Evolutionary conservation across 768 basidiomycete genomes (phyloP).

Genomic region (Rhodosporidiobolus sp.): DNA sequence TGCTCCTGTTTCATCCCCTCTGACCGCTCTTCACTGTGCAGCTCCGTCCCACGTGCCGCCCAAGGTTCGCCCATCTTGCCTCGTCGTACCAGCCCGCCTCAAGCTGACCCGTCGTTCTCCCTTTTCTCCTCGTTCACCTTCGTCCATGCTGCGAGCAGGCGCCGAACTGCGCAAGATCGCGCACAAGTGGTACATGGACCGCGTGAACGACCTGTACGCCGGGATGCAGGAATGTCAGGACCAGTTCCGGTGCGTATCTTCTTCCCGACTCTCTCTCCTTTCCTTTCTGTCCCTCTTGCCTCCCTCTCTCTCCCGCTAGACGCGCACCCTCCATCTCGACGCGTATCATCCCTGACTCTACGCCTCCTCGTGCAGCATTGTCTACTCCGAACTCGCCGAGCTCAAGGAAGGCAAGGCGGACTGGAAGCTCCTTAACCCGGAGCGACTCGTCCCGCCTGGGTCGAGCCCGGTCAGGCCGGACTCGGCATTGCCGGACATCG

Average conservation of each 20-base stretch:
- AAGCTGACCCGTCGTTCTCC: neutral
- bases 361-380: constrained; percentile 11
- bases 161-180: constrained; percentile 30
- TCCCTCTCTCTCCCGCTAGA: neutral
- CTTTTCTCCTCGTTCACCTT: neutral
- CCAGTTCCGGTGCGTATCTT: constrained; percentile 30
- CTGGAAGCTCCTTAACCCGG: constrained; percentile 17
- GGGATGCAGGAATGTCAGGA: constrained; percentile 33
- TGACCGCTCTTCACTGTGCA: neutral
- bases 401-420: constrained; percentile 31
- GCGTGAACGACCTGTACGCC: constrained; percentile 28
- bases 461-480: neutral
- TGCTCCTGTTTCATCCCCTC: neutral
- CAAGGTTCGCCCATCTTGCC: constrained; percentile 9
- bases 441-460: neutral
- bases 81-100: neutral
- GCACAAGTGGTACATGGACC: constrained; percentile 36
- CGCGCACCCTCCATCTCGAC: no score
- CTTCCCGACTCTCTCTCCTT: neutral
- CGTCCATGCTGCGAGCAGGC: neutral
- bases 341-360: no score
- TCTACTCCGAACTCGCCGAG: constrained; percentile 31
- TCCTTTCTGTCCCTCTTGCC: neutral
- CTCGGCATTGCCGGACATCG: neutral
- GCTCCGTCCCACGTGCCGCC: neutral